Base-by-base conservation (phyloP, 495 filamentous ascomycete species). In the Pyronema omphalodes region DNA sequence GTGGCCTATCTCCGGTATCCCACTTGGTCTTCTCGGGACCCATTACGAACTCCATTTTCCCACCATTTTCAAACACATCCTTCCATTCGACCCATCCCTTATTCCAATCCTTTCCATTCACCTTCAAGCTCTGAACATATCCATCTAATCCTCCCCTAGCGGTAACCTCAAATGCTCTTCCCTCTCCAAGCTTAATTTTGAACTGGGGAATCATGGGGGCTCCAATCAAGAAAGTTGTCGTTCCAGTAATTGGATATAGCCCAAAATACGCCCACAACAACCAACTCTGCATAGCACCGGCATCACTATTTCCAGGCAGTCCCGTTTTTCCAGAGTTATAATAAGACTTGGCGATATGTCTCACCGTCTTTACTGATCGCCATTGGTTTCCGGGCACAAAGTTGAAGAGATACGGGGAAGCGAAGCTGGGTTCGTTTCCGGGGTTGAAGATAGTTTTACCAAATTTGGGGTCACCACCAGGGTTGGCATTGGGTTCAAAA, bases 191-290 rank as follows among this genome's bases (percentile, higher is more conserved):
- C 3, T 72, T 69, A 64, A 84, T 74, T 3, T 71, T 75, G 39
- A 81, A 63, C 54, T 79, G 68, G 0, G 64, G 59, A 64, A 83
- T 79, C 77, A 78, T 81, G 0, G 80, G 79, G 9, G 75, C 77
- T 0, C 69, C 74, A 55, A 83, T 65, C 17, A 84, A 71, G 60
- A 83, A 84, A 3, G 76, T 77, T 0, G 79, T 76, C 60, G 81
- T 77, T 0, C 75, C 77, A 6, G 74, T 77, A 17, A 83, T 69
- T 0, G 80, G 81, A 60, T 81, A 84, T 12, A 84, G 72, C 0
- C 80, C 80, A n/a, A 84, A 69, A 70, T 83, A 79, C 52, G 77
- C 77, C 80, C 78, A 84, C 18, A 84, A 59, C 11, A 82, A 67
- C 76, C 77, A 83, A 11, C 71, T 74, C 62, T 83, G 77, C 78